phyloP scores from a whole-genome alignment of 2,329 filamentous ascomycete species.

The Tolypocladium amazonense region DNA sequence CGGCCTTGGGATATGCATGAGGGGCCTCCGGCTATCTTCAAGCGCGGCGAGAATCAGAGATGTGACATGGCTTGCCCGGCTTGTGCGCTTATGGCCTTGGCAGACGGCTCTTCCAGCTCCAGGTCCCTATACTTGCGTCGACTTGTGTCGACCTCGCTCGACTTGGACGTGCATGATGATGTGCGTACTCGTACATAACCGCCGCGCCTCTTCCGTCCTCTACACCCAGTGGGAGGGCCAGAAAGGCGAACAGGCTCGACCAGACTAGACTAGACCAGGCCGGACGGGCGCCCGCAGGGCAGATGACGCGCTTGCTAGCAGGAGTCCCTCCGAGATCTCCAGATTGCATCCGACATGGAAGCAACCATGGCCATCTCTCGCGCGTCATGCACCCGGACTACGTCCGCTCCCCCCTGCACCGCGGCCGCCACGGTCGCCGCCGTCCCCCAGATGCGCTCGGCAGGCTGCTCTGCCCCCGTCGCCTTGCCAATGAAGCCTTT shows the following conservation, averaged over 20 bases:
- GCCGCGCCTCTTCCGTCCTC: background rate
- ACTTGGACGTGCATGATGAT: background rate
- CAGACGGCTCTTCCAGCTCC: background rate
- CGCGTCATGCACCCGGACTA: conserved; percentile 88
- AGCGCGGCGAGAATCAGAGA: background rate
- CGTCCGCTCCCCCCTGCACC: conserved; percentile 77
- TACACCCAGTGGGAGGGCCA: background rate
- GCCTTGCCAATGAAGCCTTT: conserved; percentile 82
- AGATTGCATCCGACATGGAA: conserved; percentile 89
- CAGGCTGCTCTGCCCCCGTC: conserved; percentile 62
- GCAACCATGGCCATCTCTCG: conserved; percentile 75
- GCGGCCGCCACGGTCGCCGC: conserved; percentile 80
- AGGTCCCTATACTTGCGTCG: background rate
- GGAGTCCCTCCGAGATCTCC: conserved; percentile 36
- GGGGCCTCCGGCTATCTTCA: background rate
- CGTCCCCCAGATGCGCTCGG: conserved; percentile 71
- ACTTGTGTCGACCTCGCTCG: background rate
- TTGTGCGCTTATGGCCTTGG: background rate
- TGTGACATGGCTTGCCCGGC: background rate
- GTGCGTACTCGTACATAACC: background rate
- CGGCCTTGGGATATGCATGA: background rate
- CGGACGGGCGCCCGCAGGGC: background rate
- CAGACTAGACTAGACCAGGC: background rate
- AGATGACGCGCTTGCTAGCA: conserved; percentile 6
- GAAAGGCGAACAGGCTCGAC: background rate